Evolutionary conservation across 2,329 filamentous ascomycete species (phyloP).

Genomic region (Dactylellina parvicollis): DNA sequence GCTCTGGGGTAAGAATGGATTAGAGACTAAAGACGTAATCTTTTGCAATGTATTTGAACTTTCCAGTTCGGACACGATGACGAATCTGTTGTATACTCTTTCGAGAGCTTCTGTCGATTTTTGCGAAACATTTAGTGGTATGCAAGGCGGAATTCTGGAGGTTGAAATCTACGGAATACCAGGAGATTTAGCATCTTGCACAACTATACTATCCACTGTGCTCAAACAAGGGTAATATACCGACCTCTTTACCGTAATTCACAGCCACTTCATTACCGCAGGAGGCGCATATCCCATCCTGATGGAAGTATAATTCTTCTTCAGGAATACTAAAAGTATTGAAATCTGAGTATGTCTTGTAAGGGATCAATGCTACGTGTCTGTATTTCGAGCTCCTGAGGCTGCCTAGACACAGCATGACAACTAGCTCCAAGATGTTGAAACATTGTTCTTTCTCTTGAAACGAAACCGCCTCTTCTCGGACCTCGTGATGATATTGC

Average conservation of each 20-base stretch:
- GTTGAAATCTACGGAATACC: background rate
- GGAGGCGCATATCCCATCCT: background rate
- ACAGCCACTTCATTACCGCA: background rate
- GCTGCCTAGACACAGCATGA: background rate
- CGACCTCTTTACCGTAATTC: background rate
- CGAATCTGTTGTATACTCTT: background rate
- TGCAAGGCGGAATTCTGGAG: background rate
- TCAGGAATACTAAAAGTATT: background rate
- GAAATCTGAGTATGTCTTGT: background rate
- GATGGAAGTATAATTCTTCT: background rate
- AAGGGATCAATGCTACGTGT: background rate
- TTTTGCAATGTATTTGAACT: background rate
- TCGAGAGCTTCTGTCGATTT: background rate
- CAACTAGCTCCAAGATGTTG: slow-evolving; percentile 1
- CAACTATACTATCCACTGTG: background rate
- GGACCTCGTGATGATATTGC: background rate
- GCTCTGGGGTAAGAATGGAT: background rate
- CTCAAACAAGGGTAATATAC: background rate
- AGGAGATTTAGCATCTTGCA: background rate
- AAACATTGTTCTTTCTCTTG: slow-evolving; percentile 1
- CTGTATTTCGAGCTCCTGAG: background rate
- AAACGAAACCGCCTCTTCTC: background rate
- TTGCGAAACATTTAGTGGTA: background rate
- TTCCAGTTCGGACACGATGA: background rate
- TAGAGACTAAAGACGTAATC: background rate